These are phyloP conservation scores for Eucalyptus urophylla DNA, from an alignment of 345 rosid species.

Conservation along the genomic window DNA sequence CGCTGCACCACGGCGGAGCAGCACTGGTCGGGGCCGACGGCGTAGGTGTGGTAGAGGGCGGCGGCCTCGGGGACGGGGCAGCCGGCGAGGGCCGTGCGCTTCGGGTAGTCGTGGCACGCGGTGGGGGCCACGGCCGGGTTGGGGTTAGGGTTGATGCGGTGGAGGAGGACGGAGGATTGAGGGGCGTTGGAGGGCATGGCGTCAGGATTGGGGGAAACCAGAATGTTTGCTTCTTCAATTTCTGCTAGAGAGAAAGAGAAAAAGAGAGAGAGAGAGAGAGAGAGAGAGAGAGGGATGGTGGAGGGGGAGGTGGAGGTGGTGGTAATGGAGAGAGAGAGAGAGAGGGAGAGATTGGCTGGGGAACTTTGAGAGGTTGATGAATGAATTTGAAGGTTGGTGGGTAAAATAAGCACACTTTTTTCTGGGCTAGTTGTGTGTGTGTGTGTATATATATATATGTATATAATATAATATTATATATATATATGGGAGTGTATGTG, in stretches of 20 bases:
- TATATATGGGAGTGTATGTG: no score
- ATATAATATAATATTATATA: background rate
- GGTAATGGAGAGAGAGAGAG: background rate
- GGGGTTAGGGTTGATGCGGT: background rate
- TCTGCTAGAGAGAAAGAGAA: background rate
- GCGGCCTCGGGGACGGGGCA: constrained; percentile 24
- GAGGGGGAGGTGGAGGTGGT: background rate
- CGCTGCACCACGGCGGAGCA: constrained; percentile 37
- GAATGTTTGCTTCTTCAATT: background rate
- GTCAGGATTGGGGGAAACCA: background rate
- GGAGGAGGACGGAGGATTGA: constrained; percentile 3
- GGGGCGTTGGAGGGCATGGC: background rate
- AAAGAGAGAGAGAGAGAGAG: background rate
- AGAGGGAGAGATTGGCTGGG: background rate
- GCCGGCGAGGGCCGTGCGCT: constrained; percentile 6
- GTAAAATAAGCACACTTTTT: background rate
- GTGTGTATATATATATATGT: background rate
- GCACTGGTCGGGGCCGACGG: constrained; percentile 37
- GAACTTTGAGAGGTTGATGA: background rate
- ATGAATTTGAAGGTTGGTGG: background rate
- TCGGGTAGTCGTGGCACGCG: background rate
- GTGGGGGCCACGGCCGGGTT: background rate
- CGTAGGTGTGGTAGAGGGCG: constrained; percentile 23
- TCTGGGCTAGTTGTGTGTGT: background rate
- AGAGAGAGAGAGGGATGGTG: background rate